phyloP scores from a whole-genome alignment of 768 basidiomycete genomes.

The Russula dissimulans region DNA sequence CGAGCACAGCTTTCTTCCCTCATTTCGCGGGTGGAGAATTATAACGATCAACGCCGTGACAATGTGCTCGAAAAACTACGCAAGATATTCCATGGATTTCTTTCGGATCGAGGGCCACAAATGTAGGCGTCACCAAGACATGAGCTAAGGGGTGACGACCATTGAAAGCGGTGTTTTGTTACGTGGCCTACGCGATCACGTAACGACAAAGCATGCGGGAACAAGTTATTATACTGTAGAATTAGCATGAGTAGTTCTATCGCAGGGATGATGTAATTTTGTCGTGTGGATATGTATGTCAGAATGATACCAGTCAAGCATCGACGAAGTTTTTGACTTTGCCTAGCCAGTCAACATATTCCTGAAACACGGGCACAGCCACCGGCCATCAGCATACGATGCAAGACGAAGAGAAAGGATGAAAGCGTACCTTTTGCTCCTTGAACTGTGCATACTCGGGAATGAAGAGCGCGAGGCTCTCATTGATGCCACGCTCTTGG shows the following conservation, averaged over 20 bases:
- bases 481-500: conserved; percentile 83
- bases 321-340: conserved; percentile 81
- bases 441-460: conserved; percentile 83
- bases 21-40: not conserved
- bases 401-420: not conserved
- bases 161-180: too few species aligned
- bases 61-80: conserved; percentile 11
- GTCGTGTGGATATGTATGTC: not conserved
- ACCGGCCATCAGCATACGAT: not conserved
- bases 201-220: too few species aligned
- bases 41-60: conserved; percentile 26
- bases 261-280: conserved; percentile 5
- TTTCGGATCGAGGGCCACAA: not conserved
- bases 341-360: conserved; percentile 85
- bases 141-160: too few species aligned
- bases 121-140: too few species aligned
- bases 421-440: conserved; percentile 73
- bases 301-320: conserved; percentile 26
- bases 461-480: conserved; percentile 74
- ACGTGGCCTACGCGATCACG: too few species aligned
- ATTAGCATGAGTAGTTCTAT: conserved; percentile 4
- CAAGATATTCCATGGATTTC: not conserved
- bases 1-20: not conserved
- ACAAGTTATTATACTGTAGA: conserved; percentile 1
- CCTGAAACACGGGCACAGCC: conserved; percentile 36